Evolutionary conservation across 306 rosid genomes (phyloP).

Genomic region (Crotalaria pallida): DNA sequence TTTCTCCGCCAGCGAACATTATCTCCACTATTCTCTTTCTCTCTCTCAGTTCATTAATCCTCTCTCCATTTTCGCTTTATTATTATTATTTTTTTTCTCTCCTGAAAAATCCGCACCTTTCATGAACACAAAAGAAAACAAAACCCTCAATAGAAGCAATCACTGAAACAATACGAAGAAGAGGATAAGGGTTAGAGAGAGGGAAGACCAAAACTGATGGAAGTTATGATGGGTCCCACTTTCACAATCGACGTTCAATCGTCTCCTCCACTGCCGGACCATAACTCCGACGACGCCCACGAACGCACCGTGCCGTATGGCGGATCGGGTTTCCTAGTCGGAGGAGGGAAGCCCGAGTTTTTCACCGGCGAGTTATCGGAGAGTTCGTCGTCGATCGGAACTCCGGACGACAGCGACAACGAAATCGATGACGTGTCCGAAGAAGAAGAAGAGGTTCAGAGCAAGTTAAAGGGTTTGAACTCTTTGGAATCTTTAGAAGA

Average conservation of each 20-base stretch:
- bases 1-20: no score
- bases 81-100: neutral
- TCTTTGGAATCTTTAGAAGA: constrained; percentile 62
- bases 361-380: constrained; percentile 28
- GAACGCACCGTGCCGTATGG: neutral
- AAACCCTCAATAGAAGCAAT: no score
- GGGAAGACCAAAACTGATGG: constrained; percentile 26
- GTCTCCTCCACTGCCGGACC: constrained; percentile 12
- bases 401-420: constrained; percentile 50
- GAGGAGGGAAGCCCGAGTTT: neutral
- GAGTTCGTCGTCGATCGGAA: constrained; percentile 74
- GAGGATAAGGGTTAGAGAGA: constrained; percentile 31
- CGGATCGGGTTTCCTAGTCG: constrained; percentile 15
- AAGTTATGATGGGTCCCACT: constrained; percentile 47
- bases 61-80: neutral
- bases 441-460: constrained; percentile 34
- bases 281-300: neutral
- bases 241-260: constrained; percentile 43
- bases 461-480: constrained; percentile 39
- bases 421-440: constrained; percentile 9
- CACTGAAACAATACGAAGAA: no score
- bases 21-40: neutral
- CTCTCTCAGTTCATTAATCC: neutral
- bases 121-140: no score
- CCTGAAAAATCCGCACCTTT: no score